Base-by-base conservation (phyloP, 306 rosid species). In the Cucumis melo region DNA sequence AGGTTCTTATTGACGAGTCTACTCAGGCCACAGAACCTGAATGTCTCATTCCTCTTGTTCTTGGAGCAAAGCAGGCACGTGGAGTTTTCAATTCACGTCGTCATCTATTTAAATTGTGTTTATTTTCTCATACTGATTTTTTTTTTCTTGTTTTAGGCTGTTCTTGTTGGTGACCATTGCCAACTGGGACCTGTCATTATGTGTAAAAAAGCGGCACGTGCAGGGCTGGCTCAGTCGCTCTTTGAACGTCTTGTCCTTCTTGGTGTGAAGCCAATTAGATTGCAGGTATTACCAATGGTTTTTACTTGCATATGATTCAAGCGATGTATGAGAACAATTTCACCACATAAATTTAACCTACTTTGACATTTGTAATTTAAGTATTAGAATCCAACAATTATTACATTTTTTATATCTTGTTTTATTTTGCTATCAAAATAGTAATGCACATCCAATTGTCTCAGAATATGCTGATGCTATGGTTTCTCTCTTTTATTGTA, bases 131-230 rank as follows among this genome's bases (percentile, higher is more conserved):
- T 2, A 16, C 61, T 73, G 29, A 51, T 17, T 17, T 50, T 50
- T 17, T 50, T 50, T 6, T 73, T 76, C 81, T 60, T 78, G 36
- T 82, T n/a, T 67, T 82, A 95, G 99, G 97, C 87, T 73, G 92
- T 95, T 84, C 97, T 95, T 79, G 99, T 95, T 80, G 99, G 99
- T 60, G 99, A 95, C 64, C 99, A 95, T 77, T 95, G 99, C 84
- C 99, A 95, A 83, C 98, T 95, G 80, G 99, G 99, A 85, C 99
- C 99, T 17, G 99, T 95, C 79, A 95, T 95, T 77, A 95, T 92
- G 98, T 95, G 99, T 87, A 95, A 95, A 87, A 95, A 95, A 88
- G 99, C 99, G 17, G 99, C 99, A 71, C 99, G 99, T 80, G 99
- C 99, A 58, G 99, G 99, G 66, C 82, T 95, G 59, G 99, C 99